phyloP scores from a whole-genome alignment of 2,329 filamentous ascomycete genomes.

The Xylaria sp. region DNA sequence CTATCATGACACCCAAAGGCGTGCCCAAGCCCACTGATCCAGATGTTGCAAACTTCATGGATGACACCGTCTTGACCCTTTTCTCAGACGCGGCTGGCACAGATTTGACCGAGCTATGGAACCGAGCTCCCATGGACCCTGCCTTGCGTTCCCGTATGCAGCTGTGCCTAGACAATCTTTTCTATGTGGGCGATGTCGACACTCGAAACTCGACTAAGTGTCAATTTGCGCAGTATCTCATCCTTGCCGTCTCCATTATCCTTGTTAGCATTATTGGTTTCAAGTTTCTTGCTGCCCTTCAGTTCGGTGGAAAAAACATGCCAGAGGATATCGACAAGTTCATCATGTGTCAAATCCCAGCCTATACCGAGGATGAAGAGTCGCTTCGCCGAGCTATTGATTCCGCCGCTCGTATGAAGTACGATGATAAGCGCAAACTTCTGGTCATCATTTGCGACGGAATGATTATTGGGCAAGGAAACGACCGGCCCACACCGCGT shows the following conservation, averaged over 20 bases:
- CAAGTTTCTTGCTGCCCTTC: slow-evolving; percentile 96
- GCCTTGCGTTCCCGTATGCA: slow-evolving; percentile 75
- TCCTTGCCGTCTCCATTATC: slow-evolving; percentile 84
- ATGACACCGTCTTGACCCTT: slow-evolving; percentile 75
- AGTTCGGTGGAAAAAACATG: slow-evolving; percentile 90
- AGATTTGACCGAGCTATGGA: slow-evolving; percentile 87
- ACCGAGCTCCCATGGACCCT: slow-evolving; percentile 70
- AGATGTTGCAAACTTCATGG: slow-evolving; percentile 82
- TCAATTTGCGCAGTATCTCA: slow-evolving; percentile 88
- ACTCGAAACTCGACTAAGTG: slow-evolving; percentile 88
- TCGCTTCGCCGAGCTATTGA: slow-evolving; percentile 97
- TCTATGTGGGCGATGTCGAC: slow-evolving; percentile 92
- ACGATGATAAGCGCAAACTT: slow-evolving; percentile 98
- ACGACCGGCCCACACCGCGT: slow-evolving; percentile 92
- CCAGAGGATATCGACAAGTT: slow-evolving; percentile 99
- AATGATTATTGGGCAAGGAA: slow-evolving; percentile 99
- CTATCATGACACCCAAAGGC: slow-evolving; percentile 67
- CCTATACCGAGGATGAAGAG: slow-evolving; percentile 98
- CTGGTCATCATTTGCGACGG: slow-evolving; percentile 93
- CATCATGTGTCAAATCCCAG: slow-evolving; percentile 95
- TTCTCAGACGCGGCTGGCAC: slow-evolving; percentile 80
- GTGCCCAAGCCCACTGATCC: slow-evolving; percentile 56
- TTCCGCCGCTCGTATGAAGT: slow-evolving; percentile 92
- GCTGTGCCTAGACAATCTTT: slow-evolving; percentile 90
- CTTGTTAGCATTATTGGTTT: slow-evolving; percentile 86